Conservation (phyloP, 2,329 filamentous ascomycete species). For the Diplodia mutila region DNA sequence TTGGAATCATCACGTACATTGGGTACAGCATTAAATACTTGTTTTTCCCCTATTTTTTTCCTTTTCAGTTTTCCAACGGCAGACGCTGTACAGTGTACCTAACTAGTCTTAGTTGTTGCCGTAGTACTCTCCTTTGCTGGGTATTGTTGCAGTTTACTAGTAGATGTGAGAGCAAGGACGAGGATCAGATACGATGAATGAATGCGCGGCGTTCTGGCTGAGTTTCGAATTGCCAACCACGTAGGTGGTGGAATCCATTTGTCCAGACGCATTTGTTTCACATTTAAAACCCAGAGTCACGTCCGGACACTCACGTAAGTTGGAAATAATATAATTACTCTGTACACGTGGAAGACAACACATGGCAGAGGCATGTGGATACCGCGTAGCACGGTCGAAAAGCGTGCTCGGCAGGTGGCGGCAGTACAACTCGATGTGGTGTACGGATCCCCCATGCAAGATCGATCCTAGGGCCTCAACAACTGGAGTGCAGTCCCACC, state of each 20-base stretch:
- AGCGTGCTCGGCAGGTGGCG: background rate
- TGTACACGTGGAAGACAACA: no score
- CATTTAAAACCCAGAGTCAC: no score
- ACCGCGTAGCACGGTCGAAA: background rate
- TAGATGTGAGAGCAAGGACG: slow-evolving; percentile 15
- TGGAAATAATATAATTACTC: no score
- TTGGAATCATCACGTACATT: slow-evolving; percentile 26
- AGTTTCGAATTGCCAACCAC: background rate
- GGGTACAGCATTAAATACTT: slow-evolving; percentile 24
- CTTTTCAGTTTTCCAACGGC: background rate
- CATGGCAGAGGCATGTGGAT: no score
- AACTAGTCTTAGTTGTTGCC: slow-evolving; percentile 7
- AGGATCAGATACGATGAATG: slow-evolving; percentile 17
- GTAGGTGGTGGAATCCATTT: no score
- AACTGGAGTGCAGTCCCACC: background rate
- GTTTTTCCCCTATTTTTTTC: background rate
- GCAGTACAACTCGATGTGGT: background rate
- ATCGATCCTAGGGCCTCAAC: slow-evolving; percentile 16
- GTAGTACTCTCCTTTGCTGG: slow-evolving; percentile 12
- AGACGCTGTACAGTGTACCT: slow-evolving; percentile 25
- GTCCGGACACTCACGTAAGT: no score
- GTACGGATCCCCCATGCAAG: slow-evolving; percentile 5
- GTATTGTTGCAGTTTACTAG: background rate
- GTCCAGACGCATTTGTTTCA: no score
- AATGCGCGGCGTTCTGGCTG: slow-evolving; percentile 11